Conservation (phyloP, 768 basidiomycete genomes). For the Boletus pseudo-olivaceus region DNA sequence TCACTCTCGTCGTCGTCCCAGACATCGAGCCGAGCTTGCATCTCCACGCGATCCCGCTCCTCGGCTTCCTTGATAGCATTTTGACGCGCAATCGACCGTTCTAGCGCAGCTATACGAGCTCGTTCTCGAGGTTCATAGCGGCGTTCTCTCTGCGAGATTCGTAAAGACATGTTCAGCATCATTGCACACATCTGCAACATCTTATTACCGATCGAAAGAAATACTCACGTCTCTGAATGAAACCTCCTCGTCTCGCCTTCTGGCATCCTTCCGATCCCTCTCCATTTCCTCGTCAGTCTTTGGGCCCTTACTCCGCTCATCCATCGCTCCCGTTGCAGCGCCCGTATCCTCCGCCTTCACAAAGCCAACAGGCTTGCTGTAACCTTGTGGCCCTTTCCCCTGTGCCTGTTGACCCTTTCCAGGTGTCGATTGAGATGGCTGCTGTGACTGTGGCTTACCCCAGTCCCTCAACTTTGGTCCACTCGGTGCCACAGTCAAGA, state of each 20-base stretch:
- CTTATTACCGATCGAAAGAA: background rate
- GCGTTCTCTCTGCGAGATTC: conserved; percentile 69
- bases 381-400: conserved; percentile 70
- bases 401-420: conserved; percentile 47
- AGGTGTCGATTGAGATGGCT: conserved; percentile 33
- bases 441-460: conserved; percentile 53
- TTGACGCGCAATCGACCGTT: conserved; percentile 72
- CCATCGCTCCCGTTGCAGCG: conserved; percentile 30
- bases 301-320: conserved; percentile 36
- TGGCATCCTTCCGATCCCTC: conserved; percentile 69
- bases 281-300: conserved; percentile 92
- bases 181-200: background rate
- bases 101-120: conserved; percentile 70
- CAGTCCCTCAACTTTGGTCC: conserved; percentile 78
- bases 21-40: conserved; percentile 76
- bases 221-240: conserved; percentile 81
- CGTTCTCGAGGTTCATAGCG: conserved; percentile 92
- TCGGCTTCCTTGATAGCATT: conserved; percentile 70
- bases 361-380: conserved; percentile 78
- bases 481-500: conserved; percentile 48
- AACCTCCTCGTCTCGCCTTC: conserved; percentile 75
- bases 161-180: background rate
- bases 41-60: conserved; percentile 75
- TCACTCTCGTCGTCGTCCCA: conserved; percentile 95
- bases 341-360: conserved; percentile 64